phyloP scores from a whole-genome alignment of 805 yeast species.

The Clavispora santaluciae region DNA sequence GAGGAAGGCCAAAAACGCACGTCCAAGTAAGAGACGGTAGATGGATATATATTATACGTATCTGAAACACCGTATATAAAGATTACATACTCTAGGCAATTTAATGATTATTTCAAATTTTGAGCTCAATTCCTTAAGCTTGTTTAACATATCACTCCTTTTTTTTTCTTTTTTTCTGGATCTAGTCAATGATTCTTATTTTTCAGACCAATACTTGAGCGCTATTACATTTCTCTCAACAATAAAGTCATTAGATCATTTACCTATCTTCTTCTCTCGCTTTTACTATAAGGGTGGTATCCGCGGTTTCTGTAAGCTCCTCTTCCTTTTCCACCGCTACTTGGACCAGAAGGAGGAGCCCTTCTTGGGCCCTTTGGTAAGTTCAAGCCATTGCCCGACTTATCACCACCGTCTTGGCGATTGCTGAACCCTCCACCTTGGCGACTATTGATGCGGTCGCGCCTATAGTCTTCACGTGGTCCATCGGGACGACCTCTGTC shows the following conservation, averaged over 20 bases:
- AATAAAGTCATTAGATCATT: neutral
- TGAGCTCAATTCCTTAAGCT: no score
- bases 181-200: neutral
- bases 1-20: constrained; percentile 77
- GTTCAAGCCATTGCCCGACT: constrained; percentile 27
- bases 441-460: neutral
- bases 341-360: constrained; percentile 36
- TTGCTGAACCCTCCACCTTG: neutral
- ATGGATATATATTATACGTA: neutral
- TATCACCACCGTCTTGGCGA: constrained; percentile 1
- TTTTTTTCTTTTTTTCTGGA: neutral
- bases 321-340: constrained; percentile 24
- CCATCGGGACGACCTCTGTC: constrained; percentile 6
- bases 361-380: constrained; percentile 52
- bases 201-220: no score
- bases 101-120: neutral
- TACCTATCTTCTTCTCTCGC: constrained; percentile 27
- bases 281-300: constrained; percentile 43
- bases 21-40: constrained; percentile 46
- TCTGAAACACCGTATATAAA: neutral
- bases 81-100: neutral
- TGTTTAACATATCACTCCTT: neutral
- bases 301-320: constrained; percentile 24
- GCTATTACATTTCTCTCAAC: neutral
- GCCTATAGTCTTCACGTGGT: constrained; percentile 3